phyloP scores from a whole-genome alignment of 129 eudicot species.

The Chrysanthemum lavandulifolium region DNA sequence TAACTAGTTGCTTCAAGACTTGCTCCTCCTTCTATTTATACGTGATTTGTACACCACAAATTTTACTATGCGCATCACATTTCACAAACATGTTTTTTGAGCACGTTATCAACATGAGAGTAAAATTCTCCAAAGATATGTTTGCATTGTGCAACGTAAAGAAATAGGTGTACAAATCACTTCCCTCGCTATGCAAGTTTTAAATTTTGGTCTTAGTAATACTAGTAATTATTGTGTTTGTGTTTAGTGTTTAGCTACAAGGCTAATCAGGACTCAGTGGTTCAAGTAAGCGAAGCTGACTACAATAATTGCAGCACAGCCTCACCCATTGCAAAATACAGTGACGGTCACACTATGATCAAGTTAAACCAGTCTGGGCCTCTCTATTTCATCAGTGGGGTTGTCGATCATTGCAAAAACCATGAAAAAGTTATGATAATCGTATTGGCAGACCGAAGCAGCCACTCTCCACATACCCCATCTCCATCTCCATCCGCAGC shows the following conservation, averaged over 20 bases:
- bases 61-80: no score
- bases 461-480: slow-evolving; percentile 28
- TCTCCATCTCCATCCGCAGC: slow-evolving; percentile 32
- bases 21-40: no score
- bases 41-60: no score
- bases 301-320: slow-evolving; percentile 48
- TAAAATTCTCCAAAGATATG: no score
- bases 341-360: slow-evolving; percentile 36
- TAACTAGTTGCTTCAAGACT: no score
- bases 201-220: neutral
- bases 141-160: no score
- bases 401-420: slow-evolving; percentile 34
- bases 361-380: slow-evolving; percentile 40
- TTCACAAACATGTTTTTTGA: no score
- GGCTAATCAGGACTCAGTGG: slow-evolving; percentile 57
- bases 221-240: neutral
- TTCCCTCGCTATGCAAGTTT: no score
- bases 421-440: slow-evolving; percentile 32
- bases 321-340: slow-evolving; percentile 32
- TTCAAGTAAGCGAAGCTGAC: slow-evolving; percentile 52
- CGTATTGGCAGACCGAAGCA: slow-evolving; percentile 48
- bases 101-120: no score
- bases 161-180: no score
- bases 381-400: slow-evolving; percentile 42
- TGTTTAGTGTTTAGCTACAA: slow-evolving; percentile 54